Evolutionary conservation across 495 filamentous ascomycete species (phyloP).

Genomic region (Aspergillus diversus): DNA sequence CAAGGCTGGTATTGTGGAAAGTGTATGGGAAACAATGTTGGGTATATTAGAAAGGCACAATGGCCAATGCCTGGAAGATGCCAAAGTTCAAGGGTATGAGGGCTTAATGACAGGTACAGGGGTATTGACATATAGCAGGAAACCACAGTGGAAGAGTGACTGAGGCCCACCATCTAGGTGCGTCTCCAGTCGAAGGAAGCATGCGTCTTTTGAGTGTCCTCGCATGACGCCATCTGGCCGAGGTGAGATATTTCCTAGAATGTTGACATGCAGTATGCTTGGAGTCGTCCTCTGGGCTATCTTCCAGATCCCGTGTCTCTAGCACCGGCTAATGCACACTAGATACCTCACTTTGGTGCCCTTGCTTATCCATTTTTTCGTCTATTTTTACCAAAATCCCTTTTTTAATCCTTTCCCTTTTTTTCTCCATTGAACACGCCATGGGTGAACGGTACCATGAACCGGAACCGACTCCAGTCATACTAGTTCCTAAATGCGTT

Average conservation of each 20-base stretch:
- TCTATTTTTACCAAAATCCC: conserved; percentile 8
- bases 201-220: conserved; percentile 25
- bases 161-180: conserved; percentile 6
- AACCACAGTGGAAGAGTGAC: conserved; percentile 13
- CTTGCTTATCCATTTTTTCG: conserved; percentile 10
- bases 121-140: conserved; percentile 13
- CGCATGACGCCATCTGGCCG: conserved; percentile 24
- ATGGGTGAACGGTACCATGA: conserved; percentile 18
- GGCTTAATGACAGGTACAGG: conserved; percentile 1
- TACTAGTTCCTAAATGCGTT: conserved; percentile 12
- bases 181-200: conserved; percentile 12
- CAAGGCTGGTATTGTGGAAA: conserved; percentile 24
- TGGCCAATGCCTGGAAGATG: neutral
- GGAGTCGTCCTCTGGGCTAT: conserved; percentile 14
- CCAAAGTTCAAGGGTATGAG: neutral
- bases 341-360: conserved; percentile 17
- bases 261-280: conserved; percentile 20
- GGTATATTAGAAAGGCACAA: conserved; percentile 2
- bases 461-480: conserved; percentile 14
- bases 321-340: conserved; percentile 17
- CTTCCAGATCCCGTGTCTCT: conserved; percentile 7
- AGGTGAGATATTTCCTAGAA: conserved; percentile 22
- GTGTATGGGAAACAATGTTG: neutral
- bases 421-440: conserved; percentile 1
- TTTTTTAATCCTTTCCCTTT: neutral